Evolutionary conservation across 2,329 filamentous ascomycete species (phyloP), one percentile per base, ranked within the genome.

Genomic region (Neophaeococcomyces mojaviensis): DNA sequence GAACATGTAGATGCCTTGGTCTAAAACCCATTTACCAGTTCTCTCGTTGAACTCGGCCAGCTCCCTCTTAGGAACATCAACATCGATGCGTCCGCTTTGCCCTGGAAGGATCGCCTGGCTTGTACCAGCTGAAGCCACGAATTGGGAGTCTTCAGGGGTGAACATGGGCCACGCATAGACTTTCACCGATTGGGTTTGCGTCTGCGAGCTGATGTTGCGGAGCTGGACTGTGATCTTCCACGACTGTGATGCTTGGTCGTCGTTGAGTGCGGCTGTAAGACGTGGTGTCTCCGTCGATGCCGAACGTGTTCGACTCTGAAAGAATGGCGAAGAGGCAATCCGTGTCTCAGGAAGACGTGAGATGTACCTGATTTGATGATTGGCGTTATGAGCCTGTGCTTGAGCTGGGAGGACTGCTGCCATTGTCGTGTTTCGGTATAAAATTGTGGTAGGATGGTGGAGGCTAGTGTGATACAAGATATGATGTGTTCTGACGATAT

Each of bases 91-190:
- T 16, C 30, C 40, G 3, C n/a, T 10, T n/a, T 44, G 40, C 9
- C 12, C 30, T 7, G 15, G 40, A 13, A 6, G 12, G 7, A 24
- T 32, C 3, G 40, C 26, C 10, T 30, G 7, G 5, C 15, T 19
- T 3, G 31, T 35, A 5, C 12, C 15, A 13, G 32, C 31, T n/a
- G 40, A 44, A 12, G 40, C 40, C 4, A 44, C 18, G 19, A 34
- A 19, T 19, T 35, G 30, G 30, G 40, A 22, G 3, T 35, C 31
- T 28, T 44, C 40, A 24, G 40, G 40, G 15, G 30, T 6, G 19
- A 44, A 44, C 40, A 44, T 44, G 12, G 40, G 40, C 40, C 40
- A 44, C 4, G 40, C 13, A 32, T 34, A 34, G 4, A 44, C 26
- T 9, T 44, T 44, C 3, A 44, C 15, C 5, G 15, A 9, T 16